Evolutionary conservation across 805 yeast species (phyloP), one percentile per base, ranked within the genome.

Genomic region (Starmerella kuoi): DNA sequence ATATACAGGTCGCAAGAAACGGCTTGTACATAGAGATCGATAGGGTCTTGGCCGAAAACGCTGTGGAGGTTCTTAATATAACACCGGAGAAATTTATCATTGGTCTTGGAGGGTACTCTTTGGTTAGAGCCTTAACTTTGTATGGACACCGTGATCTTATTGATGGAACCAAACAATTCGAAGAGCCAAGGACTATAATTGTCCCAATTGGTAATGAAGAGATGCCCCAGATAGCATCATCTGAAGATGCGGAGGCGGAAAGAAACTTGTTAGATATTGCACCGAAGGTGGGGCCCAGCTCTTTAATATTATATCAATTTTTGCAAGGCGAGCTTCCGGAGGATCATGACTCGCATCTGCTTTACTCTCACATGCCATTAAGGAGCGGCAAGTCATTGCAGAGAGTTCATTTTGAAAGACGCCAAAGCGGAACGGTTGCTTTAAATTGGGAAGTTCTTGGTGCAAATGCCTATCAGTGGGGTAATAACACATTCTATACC

Each of bases 71-170:
- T 5, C 40, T 72, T 17, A 49, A 46, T 1, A 72, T 74, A 51
- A 74, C 74, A 25, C 72, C 74, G 1, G 66, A 75, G 48, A 78
- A 75, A 54, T 70, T 74, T 50, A 57, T 79, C 2, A 62, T 72
- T 40, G 85, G 82, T 0, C 56, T 76, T 34, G 70, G 76, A 45
- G 76, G 74, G 38, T 65, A 77, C 2, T 66, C 66, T 22, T 76
- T 83, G 56, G 87, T 82, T 5, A 68, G 71, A n/a, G 94, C 84
- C 52, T 50, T 84, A 14, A 65, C 73, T 34, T 72, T 82, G 40
- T 70, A 86, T 44, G 68, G 71, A 11, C 59, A 84, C 17, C 60
- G 65, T 2, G 47, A 68, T 34, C 59, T 83, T 37, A 70, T 87
- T 15, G 79, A 76, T 41, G 76, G 78, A 2, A 17, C 48, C 26